Base-by-base conservation (phyloP, 768 basidiomycete genomes). In the Flagelloscypha sp. region DNA sequence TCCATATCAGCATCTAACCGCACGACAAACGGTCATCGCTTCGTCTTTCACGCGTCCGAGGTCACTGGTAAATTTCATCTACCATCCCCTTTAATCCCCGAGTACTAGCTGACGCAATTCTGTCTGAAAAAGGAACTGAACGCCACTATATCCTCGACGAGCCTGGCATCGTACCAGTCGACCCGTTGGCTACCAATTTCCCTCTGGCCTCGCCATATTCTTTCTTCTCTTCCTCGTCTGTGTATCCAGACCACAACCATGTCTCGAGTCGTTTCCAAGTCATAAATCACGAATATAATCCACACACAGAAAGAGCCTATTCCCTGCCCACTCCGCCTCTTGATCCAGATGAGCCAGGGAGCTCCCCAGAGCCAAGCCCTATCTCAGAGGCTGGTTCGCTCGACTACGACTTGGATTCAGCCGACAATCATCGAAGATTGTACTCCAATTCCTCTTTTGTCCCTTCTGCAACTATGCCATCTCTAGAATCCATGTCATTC, bases 11-110 rank as follows among this genome's bases (percentile, higher is more conserved):
- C 68, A 5, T 74, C 70, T 12, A 80, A 81, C 54, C 74, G 82
- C 40, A 66, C 76, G 6, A 85, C 85, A 16, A 89, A 88, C 54
- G 84, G 84, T 7, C 85, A 88, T 54, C 76, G 84, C 20, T 90
- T 84, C 54, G 86, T 90, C 23, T 90, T 89, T 55, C 84, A 89
- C 61, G 80, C 79, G 25, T 70, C 55, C 43, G 79, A 81, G 55
- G 74, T 86, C 35, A 45, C 56, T 17, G 72, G 73, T 7, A n/a
- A n/a, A n/a, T n/a, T n/a, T n/a, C n/a, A n/a, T n/a, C n/a, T n/a
- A n/a, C n/a, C n/a, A n/a, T n/a, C n/a, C n/a, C n/a, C n/a, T n/a
- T n/a, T n/a, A n/a, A n/a, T n/a, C n/a, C n/a, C n/a, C n/a, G n/a
- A n/a, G n/a, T n/a, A n/a, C n/a, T n/a, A n/a, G n/a, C n/a, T n/a